These are phyloP conservation scores for Collybiopsis luxurians DNA, from an alignment of 768 basidiomycete species.

Conservation along the genomic window DNA sequence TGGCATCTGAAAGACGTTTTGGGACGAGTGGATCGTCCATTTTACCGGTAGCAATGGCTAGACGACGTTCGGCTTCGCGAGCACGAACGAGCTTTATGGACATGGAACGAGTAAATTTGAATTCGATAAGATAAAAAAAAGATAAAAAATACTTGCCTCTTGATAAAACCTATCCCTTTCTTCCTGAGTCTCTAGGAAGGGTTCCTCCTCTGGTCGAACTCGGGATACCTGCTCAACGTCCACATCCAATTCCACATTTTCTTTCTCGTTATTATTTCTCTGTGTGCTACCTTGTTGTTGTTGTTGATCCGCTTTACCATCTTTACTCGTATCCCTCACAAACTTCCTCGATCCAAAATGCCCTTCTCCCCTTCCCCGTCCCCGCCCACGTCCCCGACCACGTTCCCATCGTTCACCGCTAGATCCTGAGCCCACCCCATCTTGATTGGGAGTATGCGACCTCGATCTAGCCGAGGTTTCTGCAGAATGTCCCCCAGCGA, in stretches of 20 bases:
- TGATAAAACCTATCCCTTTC: constrained; percentile 70
- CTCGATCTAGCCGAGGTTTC: not conserved
- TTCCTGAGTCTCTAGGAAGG: constrained; percentile 54
- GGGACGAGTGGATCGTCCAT: constrained; percentile 85
- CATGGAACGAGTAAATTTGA: not conserved
- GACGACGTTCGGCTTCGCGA: constrained; percentile 68
- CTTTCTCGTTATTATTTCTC: too few species aligned
- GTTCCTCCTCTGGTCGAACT: constrained; percentile 32
- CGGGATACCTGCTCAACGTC: too few species aligned
- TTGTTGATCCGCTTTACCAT: too few species aligned
- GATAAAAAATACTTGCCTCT: constrained; percentile 46
- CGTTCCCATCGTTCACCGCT: not conserved
- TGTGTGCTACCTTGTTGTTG: too few species aligned
- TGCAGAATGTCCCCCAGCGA: not conserved
- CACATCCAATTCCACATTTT: too few species aligned
- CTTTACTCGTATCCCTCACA: not conserved
- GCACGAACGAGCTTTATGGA: constrained; percentile 61
- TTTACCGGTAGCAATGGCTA: constrained; percentile 76
- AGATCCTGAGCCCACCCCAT: not conserved
- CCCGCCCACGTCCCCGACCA: not conserved
- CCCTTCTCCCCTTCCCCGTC: not conserved
- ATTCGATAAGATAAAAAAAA: not conserved
- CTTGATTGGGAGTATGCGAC: not conserved
- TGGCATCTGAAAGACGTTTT: constrained; percentile 83
- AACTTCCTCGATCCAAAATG: not conserved